These are phyloP conservation scores for Candida michaelii DNA, from an alignment of 805 yeast genomes.

Conservation along the genomic window DNA sequence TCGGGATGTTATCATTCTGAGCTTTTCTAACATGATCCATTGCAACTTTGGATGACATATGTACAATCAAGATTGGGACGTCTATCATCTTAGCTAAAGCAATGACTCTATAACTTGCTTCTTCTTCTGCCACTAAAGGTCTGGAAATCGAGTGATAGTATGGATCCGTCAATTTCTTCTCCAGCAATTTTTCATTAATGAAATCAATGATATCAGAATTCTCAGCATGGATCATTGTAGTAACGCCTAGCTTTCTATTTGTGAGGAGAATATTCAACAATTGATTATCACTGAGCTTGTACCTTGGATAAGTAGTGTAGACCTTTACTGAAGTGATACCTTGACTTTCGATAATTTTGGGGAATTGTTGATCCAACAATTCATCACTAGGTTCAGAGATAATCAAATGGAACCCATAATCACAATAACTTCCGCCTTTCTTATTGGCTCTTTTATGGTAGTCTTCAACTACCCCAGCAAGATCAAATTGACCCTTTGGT, in stretches of 20 bases:
- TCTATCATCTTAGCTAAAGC: constrained; percentile 43
- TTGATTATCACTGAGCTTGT: constrained; percentile 41
- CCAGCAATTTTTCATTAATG: constrained; percentile 39
- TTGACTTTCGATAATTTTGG: constrained; percentile 23
- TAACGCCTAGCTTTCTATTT: constrained; percentile 41
- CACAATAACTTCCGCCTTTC: constrained; percentile 32
- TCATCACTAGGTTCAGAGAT: constrained; percentile 30
- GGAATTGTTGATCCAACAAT: constrained; percentile 5
- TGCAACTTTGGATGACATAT: constrained; percentile 46
- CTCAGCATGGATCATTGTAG: constrained; percentile 55
- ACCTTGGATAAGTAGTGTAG: constrained; percentile 47
- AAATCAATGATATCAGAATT: constrained; percentile 47
- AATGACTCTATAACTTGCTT: constrained; percentile 50
- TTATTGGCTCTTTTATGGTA: constrained; percentile 7
- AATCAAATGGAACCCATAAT: constrained; percentile 50
- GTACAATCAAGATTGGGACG: constrained; percentile 47
- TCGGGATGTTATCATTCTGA: constrained; percentile 41
- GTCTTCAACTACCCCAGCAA: constrained; percentile 20
- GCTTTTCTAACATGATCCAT: constrained; percentile 42
- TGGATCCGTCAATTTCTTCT: constrained; percentile 39
- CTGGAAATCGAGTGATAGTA: constrained; percentile 46
- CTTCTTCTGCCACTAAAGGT: constrained; percentile 47
- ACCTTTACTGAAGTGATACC: constrained; percentile 44
- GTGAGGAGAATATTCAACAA: constrained; percentile 37
- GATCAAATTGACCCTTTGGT: constrained; percentile 27